A percentile compares a stretch with the other conserved stretches of the same genome.
Evolutionary conservation across 75 land plant genomes (phyloP).

Genomic region (Pinus taeda): DNA sequence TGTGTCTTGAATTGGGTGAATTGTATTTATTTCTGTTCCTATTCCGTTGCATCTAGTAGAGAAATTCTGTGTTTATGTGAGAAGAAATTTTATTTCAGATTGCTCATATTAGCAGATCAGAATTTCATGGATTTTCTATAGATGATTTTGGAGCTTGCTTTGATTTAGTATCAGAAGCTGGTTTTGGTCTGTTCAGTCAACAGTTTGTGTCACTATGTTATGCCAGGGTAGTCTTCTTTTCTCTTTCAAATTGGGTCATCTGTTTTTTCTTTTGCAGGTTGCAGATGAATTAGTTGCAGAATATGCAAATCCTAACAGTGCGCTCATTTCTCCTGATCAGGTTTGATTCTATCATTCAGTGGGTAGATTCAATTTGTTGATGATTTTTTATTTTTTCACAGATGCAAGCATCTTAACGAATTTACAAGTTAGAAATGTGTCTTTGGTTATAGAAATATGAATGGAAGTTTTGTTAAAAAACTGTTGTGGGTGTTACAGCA

Average conservation of each 20-base stretch:
- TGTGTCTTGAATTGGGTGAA: too few species aligned
- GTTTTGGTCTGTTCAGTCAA: neutral
- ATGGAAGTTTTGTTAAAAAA: neutral
- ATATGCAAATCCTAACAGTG: constrained; percentile 81
- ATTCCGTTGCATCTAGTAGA: too few species aligned
- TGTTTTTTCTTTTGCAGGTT: constrained; percentile 57
- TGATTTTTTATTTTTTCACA: neutral
- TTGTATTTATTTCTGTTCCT: too few species aligned
- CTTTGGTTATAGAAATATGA: neutral
- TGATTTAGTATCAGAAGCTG: neutral
- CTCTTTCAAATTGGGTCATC: neutral
- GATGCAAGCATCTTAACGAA: constrained; percentile 1
- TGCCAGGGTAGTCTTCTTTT: neutral
- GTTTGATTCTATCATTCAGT: constrained; percentile 26
- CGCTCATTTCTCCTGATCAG: constrained; percentile 85
- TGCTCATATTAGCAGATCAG: too few species aligned
- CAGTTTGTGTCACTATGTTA: neutral
- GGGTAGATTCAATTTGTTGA: neutral
- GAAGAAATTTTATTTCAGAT: too few species aligned
- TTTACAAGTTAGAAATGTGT: neutral
- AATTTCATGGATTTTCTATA: too few species aligned
- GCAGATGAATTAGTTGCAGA: constrained; percentile 99
- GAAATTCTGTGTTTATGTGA: too few species aligned
- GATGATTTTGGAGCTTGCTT: too few species aligned
- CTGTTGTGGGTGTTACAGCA: constrained; percentile 43